Percentiles rank a stretch among this genome's conserved stretches.
These are phyloP conservation scores for Cladosporium sp. DNA, from an alignment of 2,329 filamentous ascomycete genomes.

Conservation along the genomic window DNA sequence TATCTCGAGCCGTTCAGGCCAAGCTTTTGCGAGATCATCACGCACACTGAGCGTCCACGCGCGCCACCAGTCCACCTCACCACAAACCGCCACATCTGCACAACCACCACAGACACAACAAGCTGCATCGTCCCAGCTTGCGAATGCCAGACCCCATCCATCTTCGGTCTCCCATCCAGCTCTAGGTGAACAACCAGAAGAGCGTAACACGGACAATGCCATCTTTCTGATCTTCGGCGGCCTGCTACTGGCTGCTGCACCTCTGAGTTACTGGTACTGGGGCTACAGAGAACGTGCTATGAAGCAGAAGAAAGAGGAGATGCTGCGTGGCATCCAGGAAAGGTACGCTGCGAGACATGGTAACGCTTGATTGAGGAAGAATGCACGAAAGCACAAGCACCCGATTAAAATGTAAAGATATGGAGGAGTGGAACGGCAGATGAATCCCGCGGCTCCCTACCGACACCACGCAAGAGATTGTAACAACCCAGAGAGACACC, in stretches of 20 bases:
- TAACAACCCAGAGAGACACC: too few relatives aligned
- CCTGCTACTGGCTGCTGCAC: background rate
- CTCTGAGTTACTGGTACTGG: constrained; percentile 14
- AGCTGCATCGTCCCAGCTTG: background rate
- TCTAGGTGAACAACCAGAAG: background rate
- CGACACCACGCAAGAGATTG: too few relatives aligned
- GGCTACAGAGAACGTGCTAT: constrained; percentile 8
- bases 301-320: constrained; percentile 12
- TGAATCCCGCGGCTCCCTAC: too few relatives aligned
- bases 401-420: background rate
- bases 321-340: constrained; percentile 6
- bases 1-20: background rate
- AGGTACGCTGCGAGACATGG: constrained; percentile 10
- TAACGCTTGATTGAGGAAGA: background rate
- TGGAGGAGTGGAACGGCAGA: too few relatives aligned
- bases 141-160: constrained; percentile 1
- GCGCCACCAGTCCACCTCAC: constrained; percentile 8
- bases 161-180: constrained; percentile 11
- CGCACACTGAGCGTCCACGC: background rate
- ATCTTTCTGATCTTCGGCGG: constrained; percentile 5
- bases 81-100: background rate
- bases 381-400: background rate
- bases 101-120: background rate
- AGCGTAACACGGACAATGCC: background rate
- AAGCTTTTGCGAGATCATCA: background rate